phyloP scores from a whole-genome alignment of 371 early-diverging fungal genomes.

The Mortierella sp. region DNA sequence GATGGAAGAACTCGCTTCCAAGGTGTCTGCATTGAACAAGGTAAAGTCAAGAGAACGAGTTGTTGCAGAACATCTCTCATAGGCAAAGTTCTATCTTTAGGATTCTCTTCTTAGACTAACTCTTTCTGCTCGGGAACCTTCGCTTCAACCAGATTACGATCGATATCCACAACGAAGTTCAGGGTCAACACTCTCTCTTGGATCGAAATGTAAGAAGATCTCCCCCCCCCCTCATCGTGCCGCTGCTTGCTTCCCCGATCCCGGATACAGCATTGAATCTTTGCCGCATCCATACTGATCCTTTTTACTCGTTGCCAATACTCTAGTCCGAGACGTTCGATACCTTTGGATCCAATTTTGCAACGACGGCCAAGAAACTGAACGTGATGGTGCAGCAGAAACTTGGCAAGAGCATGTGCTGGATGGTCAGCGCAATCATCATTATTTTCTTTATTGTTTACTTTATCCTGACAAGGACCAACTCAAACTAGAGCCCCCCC shows the following conservation, averaged over 20 bases:
- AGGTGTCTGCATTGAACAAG: constrained; percentile 48
- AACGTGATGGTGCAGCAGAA: constrained; percentile 45
- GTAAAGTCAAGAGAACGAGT: constrained; percentile 9
- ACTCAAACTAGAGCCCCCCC: constrained; percentile 23
- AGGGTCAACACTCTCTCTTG: constrained; percentile 46
- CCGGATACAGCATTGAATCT: no score
- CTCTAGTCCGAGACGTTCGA: constrained; percentile 37
- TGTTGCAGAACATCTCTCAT: neutral
- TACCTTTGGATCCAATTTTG: constrained; percentile 39
- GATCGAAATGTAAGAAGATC: constrained; percentile 42
- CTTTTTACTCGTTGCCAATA: no score
- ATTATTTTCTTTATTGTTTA: constrained; percentile 49
- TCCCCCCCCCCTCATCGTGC: neutral
- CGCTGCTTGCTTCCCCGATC: no score
- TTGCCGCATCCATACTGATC: neutral
- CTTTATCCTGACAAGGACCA: constrained; percentile 35
- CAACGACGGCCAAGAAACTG: constrained; percentile 41
- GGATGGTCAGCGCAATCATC: constrained; percentile 52
- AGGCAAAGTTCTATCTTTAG: no score
- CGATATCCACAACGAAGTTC: constrained; percentile 51
- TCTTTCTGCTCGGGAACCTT: neutral
- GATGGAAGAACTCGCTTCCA: constrained; percentile 54
- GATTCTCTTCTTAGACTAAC: neutral
- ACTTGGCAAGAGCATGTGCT: constrained; percentile 53
- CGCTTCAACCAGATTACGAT: constrained; percentile 31